Base-by-base conservation (phyloP, 306 rosid genomes). In the Hylodesmum podocarpum region DNA sequence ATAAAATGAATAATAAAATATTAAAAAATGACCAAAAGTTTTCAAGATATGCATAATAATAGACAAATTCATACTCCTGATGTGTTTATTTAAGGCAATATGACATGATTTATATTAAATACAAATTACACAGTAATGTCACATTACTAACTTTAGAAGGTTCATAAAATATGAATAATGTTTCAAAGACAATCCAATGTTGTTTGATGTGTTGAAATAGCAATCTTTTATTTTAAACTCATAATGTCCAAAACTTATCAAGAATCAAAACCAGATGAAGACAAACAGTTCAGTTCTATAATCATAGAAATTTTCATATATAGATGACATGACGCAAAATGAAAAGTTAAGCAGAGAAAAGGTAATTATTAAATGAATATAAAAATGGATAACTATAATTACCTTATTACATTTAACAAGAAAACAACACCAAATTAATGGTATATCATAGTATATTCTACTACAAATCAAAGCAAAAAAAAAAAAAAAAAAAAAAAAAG, bases 191-290 rank as follows among this genome's bases (percentile, higher is more conserved):
- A 77, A 77, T 43, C 37, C 21, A 11, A 28, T 44, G 16, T 67
- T 72, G 64, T 59, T 37, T 77, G 31, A 66, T 33, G 19, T n/a
- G 41, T 33, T 50, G 62, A 65, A 58, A 61, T 66, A 57, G 49
- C 51, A 58, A 70, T 68, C 59, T 65, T 39, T 49, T 63, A 47
- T 77, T 51, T 53, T 29, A 68, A 24, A 82, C 36, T 54, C 58
- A 63, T 4, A 63, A 66, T 46, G 55, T 25, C 8, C 15, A 29
- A 31, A 27, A 41, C 62, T 14, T 39, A 46, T 18, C 58, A 70
- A 75, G 72, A 75, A 34, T 24, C 57, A 39, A 69, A 36, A 66
- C 33, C 55, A 69, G n/a, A 71, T 63, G 31, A 78, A 78, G 76
- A 63, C 44, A 69, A 50, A 47, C 8, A 69, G 14, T 15, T 44